Evolutionary conservation across 257 asterid species (phyloP).

Genomic region (Gynochthodes officinalis): DNA sequence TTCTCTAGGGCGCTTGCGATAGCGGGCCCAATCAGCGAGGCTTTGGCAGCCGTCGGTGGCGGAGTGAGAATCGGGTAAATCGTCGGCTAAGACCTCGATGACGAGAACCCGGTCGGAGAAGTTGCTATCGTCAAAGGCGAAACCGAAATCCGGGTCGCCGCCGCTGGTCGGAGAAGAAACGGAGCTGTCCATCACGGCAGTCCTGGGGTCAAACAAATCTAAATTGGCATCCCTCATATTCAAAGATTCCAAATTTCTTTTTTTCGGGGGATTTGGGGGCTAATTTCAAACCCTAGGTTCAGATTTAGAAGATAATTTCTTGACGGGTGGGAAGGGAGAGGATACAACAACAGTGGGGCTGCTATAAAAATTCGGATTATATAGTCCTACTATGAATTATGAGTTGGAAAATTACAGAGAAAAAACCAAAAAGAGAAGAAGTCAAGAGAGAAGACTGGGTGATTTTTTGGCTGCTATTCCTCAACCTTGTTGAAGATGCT

Average conservation of each 20-base stretch:
- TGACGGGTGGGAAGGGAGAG: too few species aligned
- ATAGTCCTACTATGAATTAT: too few species aligned
- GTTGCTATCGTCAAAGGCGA: constrained; percentile 78
- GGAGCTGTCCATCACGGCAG: constrained; percentile 59
- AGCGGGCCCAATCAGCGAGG: constrained; percentile 65
- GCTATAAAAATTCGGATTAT: too few species aligned
- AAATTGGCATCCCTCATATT: constrained; percentile 56
- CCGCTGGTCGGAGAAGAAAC: constrained; percentile 39
- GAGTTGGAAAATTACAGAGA: too few species aligned
- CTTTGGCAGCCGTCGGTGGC: constrained; percentile 39
- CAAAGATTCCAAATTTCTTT: background rate
- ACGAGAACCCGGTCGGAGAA: constrained; percentile 73
- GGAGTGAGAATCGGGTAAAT: constrained; percentile 36
- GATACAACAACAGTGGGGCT: too few species aligned
- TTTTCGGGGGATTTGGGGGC: background rate
- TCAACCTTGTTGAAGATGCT: too few species aligned
- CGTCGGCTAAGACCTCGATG: constrained; percentile 66
- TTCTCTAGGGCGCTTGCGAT: constrained; percentile 58
- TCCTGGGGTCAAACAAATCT: constrained; percentile 80
- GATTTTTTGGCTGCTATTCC: too few species aligned
- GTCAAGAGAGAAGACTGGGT: too few species aligned
- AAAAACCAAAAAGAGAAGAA: too few species aligned
- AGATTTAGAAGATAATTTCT: background rate
- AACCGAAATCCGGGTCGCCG: constrained; percentile 62
- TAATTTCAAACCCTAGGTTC: background rate